These are phyloP conservation scores for Chrysoporthe puriensis DNA, from an alignment of 2,329 filamentous ascomycete genomes.

Conservation along the genomic window DNA sequence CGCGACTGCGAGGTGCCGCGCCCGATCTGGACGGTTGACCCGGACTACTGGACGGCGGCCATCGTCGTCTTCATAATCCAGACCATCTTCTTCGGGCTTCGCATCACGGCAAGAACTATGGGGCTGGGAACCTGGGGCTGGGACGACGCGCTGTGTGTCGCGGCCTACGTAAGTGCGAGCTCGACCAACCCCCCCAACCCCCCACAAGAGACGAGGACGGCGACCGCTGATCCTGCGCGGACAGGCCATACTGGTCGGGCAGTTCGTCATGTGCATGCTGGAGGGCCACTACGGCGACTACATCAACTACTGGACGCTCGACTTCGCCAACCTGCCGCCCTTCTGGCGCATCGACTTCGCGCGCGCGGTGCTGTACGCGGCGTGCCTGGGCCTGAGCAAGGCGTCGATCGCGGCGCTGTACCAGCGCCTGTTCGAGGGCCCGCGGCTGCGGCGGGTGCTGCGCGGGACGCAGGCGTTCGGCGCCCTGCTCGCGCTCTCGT, in stretches of 20 bases:
- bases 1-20: conserved; percentile 15
- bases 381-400: conserved; percentile 18
- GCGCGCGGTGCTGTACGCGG: conserved; percentile 16
- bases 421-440: conserved; percentile 23
- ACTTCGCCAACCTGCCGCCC: conserved; percentile 10
- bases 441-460: conserved; percentile 12
- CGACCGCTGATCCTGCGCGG: neutral
- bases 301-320: conserved; percentile 21
- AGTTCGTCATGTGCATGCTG: conserved; percentile 21
- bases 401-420: conserved; percentile 24
- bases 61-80: conserved; percentile 21
- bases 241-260: conserved; percentile 10
- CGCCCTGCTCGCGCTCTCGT: conserved; percentile 6
- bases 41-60: conserved; percentile 15
- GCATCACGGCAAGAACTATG: neutral
- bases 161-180: conserved; percentile 19
- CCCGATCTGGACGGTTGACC: conserved; percentile 22
- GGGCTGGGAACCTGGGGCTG: conserved; percentile 17
- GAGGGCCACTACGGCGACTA: conserved; percentile 21
- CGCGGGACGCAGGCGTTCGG: conserved; percentile 19
- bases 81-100: conserved; percentile 15
- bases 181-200: neutral
- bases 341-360: conserved; percentile 23
- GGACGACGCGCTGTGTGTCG: conserved; percentile 17
- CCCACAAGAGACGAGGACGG: neutral